Conservation (phyloP, 139 green algal species). For the Zygnema circumcarinatum region DNA sequence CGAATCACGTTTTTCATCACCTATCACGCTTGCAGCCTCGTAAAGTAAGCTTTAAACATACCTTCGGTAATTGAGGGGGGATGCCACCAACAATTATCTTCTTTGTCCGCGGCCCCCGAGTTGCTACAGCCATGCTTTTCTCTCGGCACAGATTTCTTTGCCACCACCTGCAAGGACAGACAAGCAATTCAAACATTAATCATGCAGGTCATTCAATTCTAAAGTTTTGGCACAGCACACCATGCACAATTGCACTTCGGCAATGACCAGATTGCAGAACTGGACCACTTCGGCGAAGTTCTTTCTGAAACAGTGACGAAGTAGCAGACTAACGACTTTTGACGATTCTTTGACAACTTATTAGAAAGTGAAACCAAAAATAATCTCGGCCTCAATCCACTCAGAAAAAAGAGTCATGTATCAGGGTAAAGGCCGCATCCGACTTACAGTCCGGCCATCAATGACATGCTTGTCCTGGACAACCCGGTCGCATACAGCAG, state of each 20-base stretch:
- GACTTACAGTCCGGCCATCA: constrained; percentile 58
- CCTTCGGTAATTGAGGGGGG: constrained; percentile 48
- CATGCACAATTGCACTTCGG: no score
- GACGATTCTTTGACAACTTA: not conserved
- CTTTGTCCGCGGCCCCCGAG: constrained; percentile 49
- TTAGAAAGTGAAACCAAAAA: not conserved
- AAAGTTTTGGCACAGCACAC: no score
- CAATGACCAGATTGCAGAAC: no score
- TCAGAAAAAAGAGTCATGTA: constrained; percentile 19
- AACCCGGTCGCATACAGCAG: constrained; percentile 84
- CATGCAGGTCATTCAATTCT: no score
- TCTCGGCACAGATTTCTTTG: constrained; percentile 57
- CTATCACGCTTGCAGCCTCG: no score
- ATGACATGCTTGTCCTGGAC: constrained; percentile 70
- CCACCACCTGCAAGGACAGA: constrained; percentile 58
- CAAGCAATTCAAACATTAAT: no score
- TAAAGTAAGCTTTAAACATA: no score
- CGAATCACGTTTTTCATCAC: no score
- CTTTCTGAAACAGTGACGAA: no score
- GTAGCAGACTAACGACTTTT: no score
- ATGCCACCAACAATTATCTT: constrained; percentile 62
- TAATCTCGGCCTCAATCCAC: not conserved
- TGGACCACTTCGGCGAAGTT: no score
- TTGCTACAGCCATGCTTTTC: constrained; percentile 41
- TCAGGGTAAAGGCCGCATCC: not conserved